Conservation (phyloP, 2,329 filamentous ascomycete genomes). For the Amphichorda felina region DNA sequence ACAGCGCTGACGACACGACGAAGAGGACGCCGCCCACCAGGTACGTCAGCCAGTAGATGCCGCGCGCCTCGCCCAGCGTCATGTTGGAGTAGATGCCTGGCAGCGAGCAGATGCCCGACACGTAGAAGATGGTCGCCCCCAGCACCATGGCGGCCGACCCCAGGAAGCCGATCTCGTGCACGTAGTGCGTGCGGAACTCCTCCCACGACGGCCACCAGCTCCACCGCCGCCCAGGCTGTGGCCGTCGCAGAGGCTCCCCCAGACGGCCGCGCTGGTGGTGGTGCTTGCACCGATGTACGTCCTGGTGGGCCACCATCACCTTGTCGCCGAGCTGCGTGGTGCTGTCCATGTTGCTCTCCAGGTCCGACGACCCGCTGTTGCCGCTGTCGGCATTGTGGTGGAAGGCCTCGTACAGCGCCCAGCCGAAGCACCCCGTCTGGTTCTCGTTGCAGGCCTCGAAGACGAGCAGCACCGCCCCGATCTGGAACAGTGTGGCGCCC, state of each 20-base stretch:
- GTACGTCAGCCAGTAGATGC: slow-evolving; percentile 45
- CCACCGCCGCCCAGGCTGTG: slow-evolving; percentile 23
- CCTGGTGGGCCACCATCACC: slow-evolving; percentile 3
- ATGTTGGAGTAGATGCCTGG: slow-evolving; percentile 42
- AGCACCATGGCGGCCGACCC: slow-evolving; percentile 43
- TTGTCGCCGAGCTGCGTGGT: no score
- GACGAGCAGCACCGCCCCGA: slow-evolving; percentile 44
- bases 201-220: slow-evolving; percentile 43
- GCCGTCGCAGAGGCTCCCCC: neutral
- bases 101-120: slow-evolving; percentile 48
- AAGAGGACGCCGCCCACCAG: slow-evolving; percentile 50
- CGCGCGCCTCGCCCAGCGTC: slow-evolving; percentile 29
- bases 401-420: slow-evolving; percentile 33
- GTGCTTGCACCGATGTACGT: slow-evolving; percentile 1
- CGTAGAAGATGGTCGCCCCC: slow-evolving; percentile 52
- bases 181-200: slow-evolving; percentile 45
- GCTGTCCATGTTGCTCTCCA: no score
- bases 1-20: slow-evolving; percentile 41
- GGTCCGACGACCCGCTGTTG: neutral
- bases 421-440: slow-evolving; percentile 45
- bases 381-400: neutral
- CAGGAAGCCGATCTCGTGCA: slow-evolving; percentile 51
- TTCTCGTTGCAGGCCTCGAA: slow-evolving; percentile 49
- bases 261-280: neutral
- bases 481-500: slow-evolving; percentile 47